Evolutionary conservation across 108 stramenopile species (phyloP), one percentile per base, ranked within the genome.

Genomic region (Skeletonema potamos): DNA sequence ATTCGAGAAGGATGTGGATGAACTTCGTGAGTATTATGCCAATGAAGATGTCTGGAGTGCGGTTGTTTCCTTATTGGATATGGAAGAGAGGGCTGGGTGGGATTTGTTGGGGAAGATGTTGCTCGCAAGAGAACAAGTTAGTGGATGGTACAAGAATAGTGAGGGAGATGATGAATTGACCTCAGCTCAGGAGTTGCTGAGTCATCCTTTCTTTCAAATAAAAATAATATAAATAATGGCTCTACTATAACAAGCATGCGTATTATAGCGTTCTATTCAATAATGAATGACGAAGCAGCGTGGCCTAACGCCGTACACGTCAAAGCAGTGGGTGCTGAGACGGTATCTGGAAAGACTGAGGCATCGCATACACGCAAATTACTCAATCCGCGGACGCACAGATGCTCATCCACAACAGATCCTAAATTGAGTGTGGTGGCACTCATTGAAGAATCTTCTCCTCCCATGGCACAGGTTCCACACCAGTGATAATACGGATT

Each of bases 401-500:
- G 77, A 3, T 20, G 48, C 9, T 76, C 71, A 48, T 88, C 83
- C 41, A 90, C 91, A 9, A 93, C 89, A 43, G 71, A 89, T 36
- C 39, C 11, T 22, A 2, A 2, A 59, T 29, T 29, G 6, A n/a
- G 7, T 30, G 26, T 28, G 9, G 26, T 28, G 1, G 61, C 33
- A 75, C 44, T 15, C 46, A 6, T 3, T 0, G 24, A 17, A 17
- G 27, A 62, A 0, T 12, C 27, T 7, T 82, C 61, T 64, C 54
- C 62, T 27, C 82, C 78, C 82, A 91, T 89, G 8, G 81, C 73
- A 75, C 92, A 90, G 56, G 87, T 88, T 51, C 90, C 87, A 61
- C 74, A 86, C 75, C 86, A 91, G 64, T 93, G 92, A 75, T 80
- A 93, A 69, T 89, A 93, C 0, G 89, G 92, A 11, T 70, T 72